phyloP scores from a whole-genome alignment of 2,329 filamentous ascomycete genomes.

The Fusarium torreyae region DNA sequence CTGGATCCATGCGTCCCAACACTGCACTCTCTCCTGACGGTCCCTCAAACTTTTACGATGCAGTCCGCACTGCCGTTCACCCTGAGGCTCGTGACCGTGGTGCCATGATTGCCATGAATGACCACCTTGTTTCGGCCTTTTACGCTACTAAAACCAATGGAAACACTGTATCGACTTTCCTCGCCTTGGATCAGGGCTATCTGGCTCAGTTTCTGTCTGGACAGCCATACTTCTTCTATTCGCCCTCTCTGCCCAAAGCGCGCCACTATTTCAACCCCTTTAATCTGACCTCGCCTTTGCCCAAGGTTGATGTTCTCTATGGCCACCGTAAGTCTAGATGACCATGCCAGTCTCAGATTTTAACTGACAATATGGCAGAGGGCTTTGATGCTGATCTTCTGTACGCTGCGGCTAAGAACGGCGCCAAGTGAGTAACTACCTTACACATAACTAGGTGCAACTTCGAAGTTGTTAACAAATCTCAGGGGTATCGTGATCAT shows the following conservation, averaged over 20 bases:
- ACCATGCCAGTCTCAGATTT: no score
- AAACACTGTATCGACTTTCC: conserved; percentile 73
- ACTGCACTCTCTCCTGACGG: conserved; percentile 40
- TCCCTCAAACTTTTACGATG: conserved; percentile 38
- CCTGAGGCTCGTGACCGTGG: conserved; percentile 58
- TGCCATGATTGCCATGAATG: conserved; percentile 70
- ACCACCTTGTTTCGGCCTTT: conserved; percentile 68
- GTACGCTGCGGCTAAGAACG: no score
- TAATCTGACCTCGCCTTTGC: conserved; percentile 57
- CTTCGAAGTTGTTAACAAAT: conserved; percentile 44
- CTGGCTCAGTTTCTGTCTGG: conserved; percentile 60
- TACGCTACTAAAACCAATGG: conserved; percentile 74
- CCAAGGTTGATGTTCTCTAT: conserved; percentile 59
- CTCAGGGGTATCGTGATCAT: conserved; percentile 51
- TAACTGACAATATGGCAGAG: no score
- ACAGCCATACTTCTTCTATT: conserved; percentile 69
- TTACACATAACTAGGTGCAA: no score
- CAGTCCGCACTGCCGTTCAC: conserved; percentile 19
- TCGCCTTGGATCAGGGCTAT: conserved; percentile 64
- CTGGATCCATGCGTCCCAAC: conserved; percentile 30
- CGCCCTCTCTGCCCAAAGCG: conserved; percentile 59
- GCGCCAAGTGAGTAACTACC: no score
- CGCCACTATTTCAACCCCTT: conserved; percentile 56
- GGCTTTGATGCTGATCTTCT: no score
- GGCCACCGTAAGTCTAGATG: no score